phyloP scores from a whole-genome alignment of 768 basidiomycete genomes.

The Suillus brevipes region DNA sequence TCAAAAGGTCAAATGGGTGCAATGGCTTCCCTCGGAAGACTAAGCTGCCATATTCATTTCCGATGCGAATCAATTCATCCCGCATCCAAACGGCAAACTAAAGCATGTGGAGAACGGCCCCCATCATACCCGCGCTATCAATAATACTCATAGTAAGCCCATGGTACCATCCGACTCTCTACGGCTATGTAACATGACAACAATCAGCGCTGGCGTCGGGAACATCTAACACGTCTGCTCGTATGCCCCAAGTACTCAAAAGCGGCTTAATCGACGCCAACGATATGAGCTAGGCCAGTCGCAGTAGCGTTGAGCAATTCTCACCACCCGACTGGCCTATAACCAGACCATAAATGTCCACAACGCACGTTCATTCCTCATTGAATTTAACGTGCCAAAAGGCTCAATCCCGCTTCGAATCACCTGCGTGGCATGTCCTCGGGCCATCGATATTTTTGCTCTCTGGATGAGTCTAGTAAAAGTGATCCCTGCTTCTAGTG shows the following conservation, averaged over 20 bases:
- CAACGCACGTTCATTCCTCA: neutral
- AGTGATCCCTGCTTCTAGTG: neutral
- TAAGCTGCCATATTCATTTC: neutral
- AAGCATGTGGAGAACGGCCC: neutral
- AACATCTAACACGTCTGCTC: neutral
- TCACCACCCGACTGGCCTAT: neutral
- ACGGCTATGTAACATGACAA: neutral
- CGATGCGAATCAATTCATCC: neutral
- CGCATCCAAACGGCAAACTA: neutral
- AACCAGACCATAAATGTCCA: neutral
- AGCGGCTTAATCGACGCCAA: neutral
- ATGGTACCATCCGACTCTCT: neutral
- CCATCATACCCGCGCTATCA: neutral
- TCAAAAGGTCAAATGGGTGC: constrained; percentile 4
- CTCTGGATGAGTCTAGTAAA: neutral
- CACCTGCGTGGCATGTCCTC: too few relatives aligned
- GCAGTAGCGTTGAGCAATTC: neutral
- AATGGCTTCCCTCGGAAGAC: neutral
- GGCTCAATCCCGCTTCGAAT: neutral
- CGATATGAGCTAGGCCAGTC: neutral
- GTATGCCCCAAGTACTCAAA: too few relatives aligned
- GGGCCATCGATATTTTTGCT: neutral
- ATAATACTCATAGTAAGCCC: neutral
- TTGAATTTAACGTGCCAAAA: neutral
- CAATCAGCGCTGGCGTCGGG: too few relatives aligned